A percentile compares a stretch with the other conserved stretches of the same genome.
Conservation (phyloP, 306 rosid genomes). For the Pterocarpus macrocarpus region DNA sequence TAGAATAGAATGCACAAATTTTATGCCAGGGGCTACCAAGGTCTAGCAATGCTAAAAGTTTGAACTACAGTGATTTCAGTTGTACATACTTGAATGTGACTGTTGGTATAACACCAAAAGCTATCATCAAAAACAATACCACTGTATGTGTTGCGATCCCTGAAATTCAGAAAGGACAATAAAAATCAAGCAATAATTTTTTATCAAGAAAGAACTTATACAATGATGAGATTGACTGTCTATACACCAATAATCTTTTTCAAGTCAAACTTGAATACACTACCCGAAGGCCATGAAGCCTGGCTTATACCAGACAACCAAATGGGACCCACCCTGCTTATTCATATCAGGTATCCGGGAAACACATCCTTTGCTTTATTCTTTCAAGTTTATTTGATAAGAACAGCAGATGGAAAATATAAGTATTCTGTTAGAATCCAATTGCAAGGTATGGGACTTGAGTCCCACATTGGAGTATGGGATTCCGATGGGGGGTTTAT, state of each 20-base stretch:
- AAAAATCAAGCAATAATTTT: constrained; percentile 31
- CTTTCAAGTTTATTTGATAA: constrained; percentile 13
- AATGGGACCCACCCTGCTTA: constrained; percentile 16
- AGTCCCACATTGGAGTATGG: too few species aligned
- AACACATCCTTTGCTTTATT: constrained; percentile 30
- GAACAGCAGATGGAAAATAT: neutral
- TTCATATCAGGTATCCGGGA: neutral
- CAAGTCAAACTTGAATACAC: constrained; percentile 20
- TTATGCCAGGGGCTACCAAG: constrained; percentile 7
- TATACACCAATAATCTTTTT: constrained; percentile 20
- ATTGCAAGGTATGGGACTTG: too few species aligned
- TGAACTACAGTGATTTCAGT: constrained; percentile 27
- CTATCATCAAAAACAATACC: constrained; percentile 71
- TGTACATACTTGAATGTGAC: constrained; percentile 75
- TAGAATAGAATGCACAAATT: constrained; percentile 13
- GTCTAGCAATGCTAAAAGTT: neutral
- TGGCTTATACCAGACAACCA: constrained; percentile 13
- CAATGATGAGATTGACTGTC: constrained; percentile 17
- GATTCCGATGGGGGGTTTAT: too few species aligned
- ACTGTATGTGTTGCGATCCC: constrained; percentile 64
- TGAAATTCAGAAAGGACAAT: constrained; percentile 51
- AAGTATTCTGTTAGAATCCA: neutral
- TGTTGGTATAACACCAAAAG: constrained; percentile 84
- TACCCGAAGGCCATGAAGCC: neutral
- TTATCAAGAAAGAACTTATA: constrained; percentile 26